phyloP scores from a whole-genome alignment of 73 alveolate genomes.

The Paramecium caudatum region DNA sequence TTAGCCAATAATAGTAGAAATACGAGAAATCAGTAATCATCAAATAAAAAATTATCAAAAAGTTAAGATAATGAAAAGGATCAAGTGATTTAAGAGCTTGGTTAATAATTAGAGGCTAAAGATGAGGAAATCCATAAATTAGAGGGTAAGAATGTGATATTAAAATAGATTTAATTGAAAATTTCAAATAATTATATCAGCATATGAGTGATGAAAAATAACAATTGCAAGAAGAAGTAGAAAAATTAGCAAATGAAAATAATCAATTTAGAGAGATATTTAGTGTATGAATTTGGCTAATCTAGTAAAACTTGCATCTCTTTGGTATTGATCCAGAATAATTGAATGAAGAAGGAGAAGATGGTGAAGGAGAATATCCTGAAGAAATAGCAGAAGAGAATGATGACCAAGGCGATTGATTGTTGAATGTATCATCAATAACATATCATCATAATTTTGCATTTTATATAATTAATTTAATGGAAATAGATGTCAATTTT shows the following conservation, averaged over 20 bases:
- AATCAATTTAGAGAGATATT: constrained; percentile 63
- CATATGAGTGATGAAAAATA: constrained; percentile 56
- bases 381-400: not conserved
- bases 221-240: constrained; percentile 34
- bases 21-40: not conserved
- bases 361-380: constrained; percentile 6
- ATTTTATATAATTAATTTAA: not conserved
- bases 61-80: constrained; percentile 38
- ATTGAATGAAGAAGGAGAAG: constrained; percentile 29
- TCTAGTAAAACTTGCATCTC: constrained; percentile 50
- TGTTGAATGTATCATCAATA: too few relatives aligned
- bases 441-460: too few relatives aligned
- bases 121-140: constrained; percentile 22
- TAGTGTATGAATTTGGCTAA: constrained; percentile 1
- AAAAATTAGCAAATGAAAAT: constrained; percentile 29
- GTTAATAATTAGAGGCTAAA: constrained; percentile 35
- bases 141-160: constrained; percentile 9
- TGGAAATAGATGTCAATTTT: constrained; percentile 44
- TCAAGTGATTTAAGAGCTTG: constrained; percentile 22
- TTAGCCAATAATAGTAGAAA: not conserved
- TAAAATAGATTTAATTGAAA: constrained; percentile 55
- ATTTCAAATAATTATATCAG: constrained; percentile 50
- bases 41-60: not conserved
- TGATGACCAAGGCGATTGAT: not conserved
- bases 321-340: constrained; percentile 49